Conservation (phyloP, 2,329 filamentous ascomycete species). For the Dichotomopilus funicola region DNA sequence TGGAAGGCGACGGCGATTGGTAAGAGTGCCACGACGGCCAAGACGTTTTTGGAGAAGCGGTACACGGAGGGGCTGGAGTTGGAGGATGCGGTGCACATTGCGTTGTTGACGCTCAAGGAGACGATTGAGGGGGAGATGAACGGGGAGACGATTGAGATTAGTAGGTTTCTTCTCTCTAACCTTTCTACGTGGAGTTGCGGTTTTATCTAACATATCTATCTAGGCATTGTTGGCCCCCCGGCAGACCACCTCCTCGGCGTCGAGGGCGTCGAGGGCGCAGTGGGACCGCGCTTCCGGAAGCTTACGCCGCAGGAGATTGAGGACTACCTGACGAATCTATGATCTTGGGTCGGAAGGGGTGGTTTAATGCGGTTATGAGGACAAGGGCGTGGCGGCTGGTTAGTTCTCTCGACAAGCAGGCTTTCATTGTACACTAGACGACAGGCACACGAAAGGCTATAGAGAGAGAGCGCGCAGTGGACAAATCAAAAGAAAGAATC, state of each 20-base stretch:
- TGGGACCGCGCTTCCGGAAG: conserved; percentile 86
- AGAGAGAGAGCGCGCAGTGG: conserved; percentile 23
- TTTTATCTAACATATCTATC: not conserved
- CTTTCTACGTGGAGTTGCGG: not conserved
- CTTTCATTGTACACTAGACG: conserved; percentile 36
- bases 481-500: conserved; percentile 2
- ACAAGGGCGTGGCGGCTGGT: conserved; percentile 14
- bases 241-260: conserved; percentile 89
- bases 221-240: conserved; percentile 90
- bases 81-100: conserved; percentile 98
- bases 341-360: conserved; percentile 29
- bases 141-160: conserved; percentile 96
- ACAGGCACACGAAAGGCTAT: conserved; percentile 19
- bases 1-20: conserved; percentile 99
- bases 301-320: conserved; percentile 97
- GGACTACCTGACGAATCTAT: conserved; percentile 98
- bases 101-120: conserved; percentile 93
- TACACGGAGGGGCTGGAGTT: conserved; percentile 96
- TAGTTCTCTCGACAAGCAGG: conserved; percentile 16
- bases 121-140: conserved; percentile 99
- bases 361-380: conserved; percentile 12
- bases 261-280: conserved; percentile 78
- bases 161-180: conserved; percentile 42
- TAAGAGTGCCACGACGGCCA: conserved; percentile 95
- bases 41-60: conserved; percentile 98